Conservation (phyloP, 1,284 basidiomycete species). For the Sphaerobolus stellatus region DNA sequence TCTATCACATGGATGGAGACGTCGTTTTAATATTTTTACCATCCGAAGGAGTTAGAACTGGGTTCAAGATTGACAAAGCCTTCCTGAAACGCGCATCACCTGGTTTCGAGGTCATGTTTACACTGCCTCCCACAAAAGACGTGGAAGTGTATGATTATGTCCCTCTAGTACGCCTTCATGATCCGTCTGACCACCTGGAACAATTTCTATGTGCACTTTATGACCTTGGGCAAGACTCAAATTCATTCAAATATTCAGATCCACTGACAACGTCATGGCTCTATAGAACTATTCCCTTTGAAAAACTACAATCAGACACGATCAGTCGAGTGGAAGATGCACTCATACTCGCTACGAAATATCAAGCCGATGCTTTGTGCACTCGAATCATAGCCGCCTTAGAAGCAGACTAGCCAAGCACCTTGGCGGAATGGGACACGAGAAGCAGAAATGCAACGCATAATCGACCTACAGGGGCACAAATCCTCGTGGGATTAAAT, state of each 20-base stretch:
- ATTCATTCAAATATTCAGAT: not conserved
- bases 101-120: constrained; percentile 12
- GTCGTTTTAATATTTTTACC: not conserved
- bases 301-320: constrained; percentile 33
- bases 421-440: constrained; percentile 19
- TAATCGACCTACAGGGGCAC: too few relatives aligned
- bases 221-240: constrained; percentile 1
- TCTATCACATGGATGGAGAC: not conserved
- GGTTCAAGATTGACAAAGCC: constrained; percentile 8
- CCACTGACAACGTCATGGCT: not conserved
- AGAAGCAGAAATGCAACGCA: constrained; percentile 29
- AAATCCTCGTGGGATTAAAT: too few relatives aligned
- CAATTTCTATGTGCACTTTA: constrained; percentile 12
- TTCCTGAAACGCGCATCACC: constrained; percentile 12
- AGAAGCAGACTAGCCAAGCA: constrained; percentile 17
- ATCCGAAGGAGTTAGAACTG: not conserved
- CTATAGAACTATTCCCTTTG: constrained; percentile 6
- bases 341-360: constrained; percentile 17
- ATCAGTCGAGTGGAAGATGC: constrained; percentile 21
- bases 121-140: not conserved
- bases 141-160: constrained; percentile 2
- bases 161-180: constrained; percentile 9
- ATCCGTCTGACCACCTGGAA: constrained; percentile 11
- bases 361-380: constrained; percentile 13
- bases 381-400: constrained; percentile 15